Evolutionary conservation across 495 filamentous ascomycete species (phyloP), one percentile per base, ranked within the genome.

Genomic region (Annulohypoxylon bovei): DNA sequence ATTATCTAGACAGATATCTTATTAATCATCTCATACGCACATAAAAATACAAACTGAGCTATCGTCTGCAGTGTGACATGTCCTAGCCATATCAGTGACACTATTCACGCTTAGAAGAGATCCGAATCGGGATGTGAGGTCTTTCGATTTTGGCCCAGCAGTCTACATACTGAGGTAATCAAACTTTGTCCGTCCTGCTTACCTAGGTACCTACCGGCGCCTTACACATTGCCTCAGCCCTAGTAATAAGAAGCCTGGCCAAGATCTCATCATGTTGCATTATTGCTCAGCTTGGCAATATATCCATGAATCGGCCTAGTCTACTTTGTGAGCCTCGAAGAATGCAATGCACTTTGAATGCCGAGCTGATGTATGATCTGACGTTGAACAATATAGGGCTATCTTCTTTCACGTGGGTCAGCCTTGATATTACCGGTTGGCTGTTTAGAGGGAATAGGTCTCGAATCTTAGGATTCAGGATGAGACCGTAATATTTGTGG

Each of bases 201-300:
- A 62, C 59, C 1, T 49, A 7, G 14, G 6, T 30, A 12, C 12
- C 11, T 22, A 20, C 28, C 23, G 22, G 23, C 28, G 2, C 11
- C 14, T 37, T 27, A 46, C 20, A 18, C 52, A 49, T 53, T 33
- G 50, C 40, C 33, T 40, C 44, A 52, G 62, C 52, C 40, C 52
- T 32, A 57, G 7, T 37, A 16, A 18, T 25, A 25, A n/a, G 20
- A 32, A 30, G 32, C 8, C n/a, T 2, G 28, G 7, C 6, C 40
- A 35, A 56, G 23, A 12, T 55, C 49, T 64, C 18, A 50, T 57
- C 22, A 57, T 2, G 62, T 65, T 39, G 47, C 52, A 56, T 49
- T 65, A 59, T 66, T 58, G 62, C 23, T 58, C 53, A 49, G n/a
- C 39, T 50, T 56, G 6, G 33, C 30, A 49, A 30, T 22, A 65